These are phyloP conservation scores for Termitomyces sp. DNA, from an alignment of 1,284 basidiomycete species.

Conservation along the genomic window DNA sequence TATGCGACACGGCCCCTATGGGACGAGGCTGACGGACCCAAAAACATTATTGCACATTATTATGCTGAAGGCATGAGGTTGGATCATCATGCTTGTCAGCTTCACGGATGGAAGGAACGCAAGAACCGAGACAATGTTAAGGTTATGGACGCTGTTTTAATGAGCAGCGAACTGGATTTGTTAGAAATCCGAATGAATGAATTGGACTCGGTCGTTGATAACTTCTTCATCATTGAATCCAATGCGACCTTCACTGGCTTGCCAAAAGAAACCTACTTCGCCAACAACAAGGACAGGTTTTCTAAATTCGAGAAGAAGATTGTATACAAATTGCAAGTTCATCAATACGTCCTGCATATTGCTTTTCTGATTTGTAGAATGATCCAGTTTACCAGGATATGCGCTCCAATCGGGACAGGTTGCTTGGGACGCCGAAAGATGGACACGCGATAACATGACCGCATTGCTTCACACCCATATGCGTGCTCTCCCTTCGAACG, in stretches of 20 bases:
- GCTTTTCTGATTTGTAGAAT: slow-evolving; percentile 4
- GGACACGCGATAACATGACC: slow-evolving; percentile 40
- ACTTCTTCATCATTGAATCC: slow-evolving; percentile 65
- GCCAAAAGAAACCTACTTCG: slow-evolving; percentile 52
- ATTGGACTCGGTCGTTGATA: slow-evolving; percentile 54
- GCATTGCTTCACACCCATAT: slow-evolving; percentile 36
- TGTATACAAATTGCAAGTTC: slow-evolving; percentile 41
- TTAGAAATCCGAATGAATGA: slow-evolving; percentile 67
- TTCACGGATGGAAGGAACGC: slow-evolving; percentile 53
- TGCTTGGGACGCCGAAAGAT: slow-evolving; percentile 39
- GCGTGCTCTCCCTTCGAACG: slow-evolving; percentile 25
- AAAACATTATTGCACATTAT: slow-evolving; percentile 47
- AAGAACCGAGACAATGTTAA: slow-evolving; percentile 24
- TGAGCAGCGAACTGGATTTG: slow-evolving; percentile 65
- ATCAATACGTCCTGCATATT: slow-evolving; percentile 4
- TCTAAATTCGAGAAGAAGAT: slow-evolving; percentile 50
- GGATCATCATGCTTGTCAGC: slow-evolving; percentile 40
- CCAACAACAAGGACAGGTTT: slow-evolving; percentile 44
- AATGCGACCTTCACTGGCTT: slow-evolving; percentile 60
- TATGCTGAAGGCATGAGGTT: slow-evolving; percentile 49
- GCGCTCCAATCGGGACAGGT: slow-evolving; percentile 32
- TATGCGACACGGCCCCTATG: slow-evolving; percentile 63
- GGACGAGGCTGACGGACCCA: slow-evolving; percentile 52
- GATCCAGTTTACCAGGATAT: slow-evolving; percentile 35
- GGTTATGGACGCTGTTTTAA: slow-evolving; percentile 54